Percentiles rank a stretch among this genome's conserved stretches.
These are phyloP conservation scores for Yamadazyma sp. DNA, from an alignment of 805 yeast species.

Conservation along the genomic window DNA sequence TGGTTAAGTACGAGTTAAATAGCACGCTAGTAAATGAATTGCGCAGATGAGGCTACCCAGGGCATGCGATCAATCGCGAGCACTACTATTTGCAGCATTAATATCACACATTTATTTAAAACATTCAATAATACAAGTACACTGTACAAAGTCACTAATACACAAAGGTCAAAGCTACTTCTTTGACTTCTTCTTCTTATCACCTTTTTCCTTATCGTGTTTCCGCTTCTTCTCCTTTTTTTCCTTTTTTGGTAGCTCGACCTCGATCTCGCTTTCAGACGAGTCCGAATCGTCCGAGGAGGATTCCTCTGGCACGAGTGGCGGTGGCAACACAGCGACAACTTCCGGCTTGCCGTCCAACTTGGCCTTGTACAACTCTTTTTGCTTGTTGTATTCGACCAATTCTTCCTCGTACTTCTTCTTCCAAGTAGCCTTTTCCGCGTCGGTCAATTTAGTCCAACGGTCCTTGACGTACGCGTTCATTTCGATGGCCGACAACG, in stretches of 20 bases:
- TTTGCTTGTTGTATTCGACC: constrained; percentile 31
- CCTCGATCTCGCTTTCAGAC: constrained; percentile 9
- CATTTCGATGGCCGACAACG: constrained; percentile 72
- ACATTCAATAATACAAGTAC: constrained; percentile 3
- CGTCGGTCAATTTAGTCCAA: constrained; percentile 74
- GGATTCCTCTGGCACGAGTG: constrained; percentile 2
- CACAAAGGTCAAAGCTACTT: constrained; percentile 12
- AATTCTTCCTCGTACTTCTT: constrained; percentile 51
- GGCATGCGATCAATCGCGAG: no score
- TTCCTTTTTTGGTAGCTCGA: constrained; percentile 34
- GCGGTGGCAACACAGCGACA: constrained; percentile 7
- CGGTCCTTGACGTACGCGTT: constrained; percentile 74
- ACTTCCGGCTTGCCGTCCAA: constrained; percentile 17
- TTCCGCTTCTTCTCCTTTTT: constrained; percentile 45
- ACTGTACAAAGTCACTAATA: constrained; percentile 7
- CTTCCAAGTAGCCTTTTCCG: constrained; percentile 71
- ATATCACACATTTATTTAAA: no score
- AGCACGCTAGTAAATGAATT: no score
- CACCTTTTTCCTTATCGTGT: constrained; percentile 18
- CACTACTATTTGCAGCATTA: no score
- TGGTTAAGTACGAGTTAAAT: not conserved
- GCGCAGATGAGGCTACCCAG: no score
- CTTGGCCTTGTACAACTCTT: constrained; percentile 35
- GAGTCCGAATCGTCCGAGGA: constrained; percentile 1
- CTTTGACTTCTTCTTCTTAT: constrained; percentile 20